phyloP scores from a whole-genome alignment of 371 early-diverging fungal species.

The Mortierella polycephala region DNA sequence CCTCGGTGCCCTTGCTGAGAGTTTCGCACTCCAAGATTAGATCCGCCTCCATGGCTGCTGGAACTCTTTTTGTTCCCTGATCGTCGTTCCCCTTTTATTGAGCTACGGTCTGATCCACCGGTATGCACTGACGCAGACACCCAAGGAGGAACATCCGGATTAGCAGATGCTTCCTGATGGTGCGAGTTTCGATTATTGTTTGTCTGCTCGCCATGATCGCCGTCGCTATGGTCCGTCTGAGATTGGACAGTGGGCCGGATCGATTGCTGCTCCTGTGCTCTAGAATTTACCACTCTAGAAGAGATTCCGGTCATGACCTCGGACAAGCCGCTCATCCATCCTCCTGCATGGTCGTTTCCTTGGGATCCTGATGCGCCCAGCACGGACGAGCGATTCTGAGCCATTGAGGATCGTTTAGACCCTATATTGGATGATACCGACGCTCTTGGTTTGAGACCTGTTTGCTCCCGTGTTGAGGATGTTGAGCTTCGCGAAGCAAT shows the following conservation, averaged over 20 bases:
- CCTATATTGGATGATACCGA: constrained; percentile 13
- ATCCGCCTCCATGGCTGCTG: constrained; percentile 23
- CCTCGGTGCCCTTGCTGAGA: constrained; percentile 23
- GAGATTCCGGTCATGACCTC: constrained; percentile 45
- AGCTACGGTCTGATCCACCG: constrained; percentile 38
- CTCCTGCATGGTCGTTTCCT: constrained; percentile 17
- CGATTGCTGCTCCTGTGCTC: constrained; percentile 34
- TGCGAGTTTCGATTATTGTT: constrained; percentile 4
- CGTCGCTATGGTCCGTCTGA: constrained; percentile 14
- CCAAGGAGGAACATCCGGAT: constrained; percentile 30
- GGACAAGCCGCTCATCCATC: constrained; percentile 42
- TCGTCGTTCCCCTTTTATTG: background rate
- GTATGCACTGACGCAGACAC: constrained; percentile 8
- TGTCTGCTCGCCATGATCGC: constrained; percentile 9
- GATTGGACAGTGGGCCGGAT: constrained; percentile 3
- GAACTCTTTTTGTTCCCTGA: constrained; percentile 32
- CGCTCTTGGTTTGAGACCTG: constrained; percentile 6
- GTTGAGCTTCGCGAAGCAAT: constrained; percentile 36
- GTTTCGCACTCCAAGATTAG: constrained; percentile 17
- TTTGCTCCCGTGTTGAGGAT: constrained; percentile 19
- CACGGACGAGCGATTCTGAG: constrained; percentile 39
- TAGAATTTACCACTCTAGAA: constrained; percentile 41
- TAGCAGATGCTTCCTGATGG: constrained; percentile 13
- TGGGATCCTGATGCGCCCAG: constrained; percentile 6
- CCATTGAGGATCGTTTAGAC: constrained; percentile 20